A percentile compares a stretch with the other conserved stretches of the same genome.
Conservation (phyloP, 495 filamentous ascomycete species). For the Entonaema liquescens region DNA sequence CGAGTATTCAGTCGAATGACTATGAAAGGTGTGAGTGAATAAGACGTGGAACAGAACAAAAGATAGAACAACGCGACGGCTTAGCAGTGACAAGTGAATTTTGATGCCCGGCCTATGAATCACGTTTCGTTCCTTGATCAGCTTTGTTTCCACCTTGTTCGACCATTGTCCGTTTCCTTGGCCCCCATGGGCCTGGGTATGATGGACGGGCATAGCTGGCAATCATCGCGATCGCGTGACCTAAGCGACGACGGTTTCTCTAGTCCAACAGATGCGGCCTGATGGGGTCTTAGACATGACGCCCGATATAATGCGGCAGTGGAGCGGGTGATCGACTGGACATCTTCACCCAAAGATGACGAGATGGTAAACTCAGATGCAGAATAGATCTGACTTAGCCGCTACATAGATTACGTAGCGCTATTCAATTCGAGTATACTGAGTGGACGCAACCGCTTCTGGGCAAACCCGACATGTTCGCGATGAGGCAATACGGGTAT, state of each 20-base stretch:
- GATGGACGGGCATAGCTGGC: conserved; percentile 3
- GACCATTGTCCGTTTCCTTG: conserved; percentile 37
- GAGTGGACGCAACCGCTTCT: conserved; percentile 19
- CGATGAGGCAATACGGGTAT: conserved; percentile 37
- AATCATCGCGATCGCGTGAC: conserved; percentile 26
- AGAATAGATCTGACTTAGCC: conserved; percentile 22
- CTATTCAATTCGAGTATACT: neutral
- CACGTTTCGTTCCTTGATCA: conserved; percentile 24
- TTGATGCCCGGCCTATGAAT: conserved; percentile 22
- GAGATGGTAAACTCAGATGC: conserved; percentile 19
- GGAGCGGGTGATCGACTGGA: conserved; percentile 38
- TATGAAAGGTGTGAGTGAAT: conserved; percentile 28
- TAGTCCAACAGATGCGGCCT: conserved; percentile 42
- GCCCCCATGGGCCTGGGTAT: conserved; percentile 3
- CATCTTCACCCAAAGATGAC: conserved; percentile 29
- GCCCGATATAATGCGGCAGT: conserved; percentile 25
- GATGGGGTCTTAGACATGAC: conserved; percentile 18
- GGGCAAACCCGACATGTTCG: conserved; percentile 3
- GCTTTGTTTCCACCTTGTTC: conserved; percentile 43
- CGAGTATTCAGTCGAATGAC: conserved; percentile 21
- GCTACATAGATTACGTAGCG: conserved; percentile 8
- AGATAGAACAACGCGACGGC: conserved; percentile 10
- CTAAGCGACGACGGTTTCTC: conserved; percentile 18
- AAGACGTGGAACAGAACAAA: conserved; percentile 17
- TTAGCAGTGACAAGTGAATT: conserved; percentile 8